These are phyloP conservation scores for Silene conica DNA, from an alignment of 148 eudicot genomes.

Conservation along the genomic window DNA sequence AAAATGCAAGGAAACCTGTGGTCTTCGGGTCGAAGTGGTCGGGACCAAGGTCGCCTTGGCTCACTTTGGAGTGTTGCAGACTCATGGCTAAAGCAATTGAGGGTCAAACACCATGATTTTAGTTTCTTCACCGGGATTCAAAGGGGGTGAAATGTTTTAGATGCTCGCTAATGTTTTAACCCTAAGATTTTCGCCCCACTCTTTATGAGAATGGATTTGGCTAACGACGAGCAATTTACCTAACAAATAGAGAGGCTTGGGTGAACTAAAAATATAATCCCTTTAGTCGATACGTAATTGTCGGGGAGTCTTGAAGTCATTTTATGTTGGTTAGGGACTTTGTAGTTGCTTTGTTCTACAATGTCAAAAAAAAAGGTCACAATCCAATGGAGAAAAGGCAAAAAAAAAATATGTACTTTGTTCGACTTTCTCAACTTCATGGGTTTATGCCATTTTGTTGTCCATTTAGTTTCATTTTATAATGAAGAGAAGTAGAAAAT, in stretches of 20 bases:
- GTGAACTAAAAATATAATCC: background rate
- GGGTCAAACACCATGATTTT: constrained; percentile 93
- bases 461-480: background rate
- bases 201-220: background rate
- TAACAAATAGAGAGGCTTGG: background rate
- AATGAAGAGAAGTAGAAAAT: background rate
- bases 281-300: background rate
- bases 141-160: constrained; percentile 38
- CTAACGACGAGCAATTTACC: background rate
- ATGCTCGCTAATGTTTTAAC: background rate
- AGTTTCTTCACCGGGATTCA: constrained; percentile 75
- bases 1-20: constrained; percentile 88
- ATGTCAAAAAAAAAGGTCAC: background rate
- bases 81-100: constrained; percentile 90
- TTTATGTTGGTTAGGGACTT: background rate
- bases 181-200: background rate
- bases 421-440: background rate
- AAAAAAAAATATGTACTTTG: background rate
- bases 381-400: background rate
- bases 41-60: constrained; percentile 65
- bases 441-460: background rate
- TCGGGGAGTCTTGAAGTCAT: background rate
- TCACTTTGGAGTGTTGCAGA: constrained; percentile 83
- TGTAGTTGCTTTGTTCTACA: background rate
- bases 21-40: constrained; percentile 52